Evolutionary conservation across 805 yeast genomes (phyloP).

Genomic region (Pichia sporocuriosa): DNA sequence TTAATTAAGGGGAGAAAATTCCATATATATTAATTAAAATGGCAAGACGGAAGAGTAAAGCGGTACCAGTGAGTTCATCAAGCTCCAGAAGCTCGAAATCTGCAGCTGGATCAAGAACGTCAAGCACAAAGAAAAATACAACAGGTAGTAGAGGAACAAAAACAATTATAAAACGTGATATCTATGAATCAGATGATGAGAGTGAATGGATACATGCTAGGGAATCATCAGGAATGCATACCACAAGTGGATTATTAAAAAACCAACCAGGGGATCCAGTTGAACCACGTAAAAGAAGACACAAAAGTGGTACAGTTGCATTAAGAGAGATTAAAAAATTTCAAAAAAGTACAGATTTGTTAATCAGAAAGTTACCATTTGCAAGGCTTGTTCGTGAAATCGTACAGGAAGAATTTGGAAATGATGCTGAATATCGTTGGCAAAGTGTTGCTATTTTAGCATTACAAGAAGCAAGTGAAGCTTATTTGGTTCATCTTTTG

Average conservation of each 20-base stretch:
- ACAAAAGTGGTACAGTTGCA: conserved; percentile 61
- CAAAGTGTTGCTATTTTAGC: conserved; percentile 73
- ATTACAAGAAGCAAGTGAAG: conserved; percentile 76
- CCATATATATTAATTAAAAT: not conserved
- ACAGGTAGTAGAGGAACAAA: not conserved
- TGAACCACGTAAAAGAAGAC: conserved; percentile 31
- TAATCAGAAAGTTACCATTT: conserved; percentile 68
- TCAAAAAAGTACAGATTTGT: conserved; percentile 60
- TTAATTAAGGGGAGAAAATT: not conserved
- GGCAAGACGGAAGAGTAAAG: conserved; percentile 9
- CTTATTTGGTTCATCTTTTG: conserved; percentile 61
- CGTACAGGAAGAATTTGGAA: conserved; percentile 51
- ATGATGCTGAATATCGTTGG: conserved; percentile 61
- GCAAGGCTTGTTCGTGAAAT: conserved; percentile 72
- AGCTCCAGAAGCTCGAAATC: not conserved
- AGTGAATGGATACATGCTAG: not conserved
- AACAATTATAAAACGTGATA: conserved; percentile 5
- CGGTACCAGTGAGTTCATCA: not conserved
- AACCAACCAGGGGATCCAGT: conserved; percentile 53
- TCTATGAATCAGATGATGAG: conserved; percentile 8
- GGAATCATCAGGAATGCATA: not conserved
- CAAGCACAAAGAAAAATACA: not conserved
- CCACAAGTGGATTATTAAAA: conserved; percentile 33
- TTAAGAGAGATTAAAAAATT: conserved; percentile 60
- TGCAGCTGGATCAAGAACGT: not conserved